Conservation (phyloP, 106 monocot genomes). For the Posidonia australis region DNA sequence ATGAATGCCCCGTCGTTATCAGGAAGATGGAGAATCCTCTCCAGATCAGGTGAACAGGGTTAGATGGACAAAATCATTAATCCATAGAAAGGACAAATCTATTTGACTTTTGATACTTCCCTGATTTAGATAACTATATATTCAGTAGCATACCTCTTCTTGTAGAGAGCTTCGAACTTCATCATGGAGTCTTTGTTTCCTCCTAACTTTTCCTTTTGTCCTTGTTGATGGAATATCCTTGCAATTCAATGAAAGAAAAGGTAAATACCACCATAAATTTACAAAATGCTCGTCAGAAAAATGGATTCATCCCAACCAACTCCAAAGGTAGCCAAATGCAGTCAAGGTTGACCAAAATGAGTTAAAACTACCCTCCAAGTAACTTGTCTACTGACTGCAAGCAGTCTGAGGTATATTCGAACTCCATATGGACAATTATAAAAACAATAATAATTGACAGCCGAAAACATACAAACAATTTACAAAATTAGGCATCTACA, state of each 20-base stretch:
- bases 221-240: slow-evolving; percentile 35
- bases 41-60: neutral
- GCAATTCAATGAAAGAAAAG: slow-evolving; percentile 3
- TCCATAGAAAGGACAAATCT: neutral
- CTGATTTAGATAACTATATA: neutral
- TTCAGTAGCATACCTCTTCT: slow-evolving; percentile 46
- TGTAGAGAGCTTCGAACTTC: slow-evolving; percentile 41
- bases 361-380: no score
- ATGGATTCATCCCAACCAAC: neutral
- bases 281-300: neutral
- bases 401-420: no score
- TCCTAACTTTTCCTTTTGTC: slow-evolving; percentile 6
- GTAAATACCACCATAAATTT: neutral
- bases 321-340: no score
- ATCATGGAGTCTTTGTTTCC: slow-evolving; percentile 14
- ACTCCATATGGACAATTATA: no score
- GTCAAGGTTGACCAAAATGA: no score
- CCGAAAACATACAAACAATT: no score
- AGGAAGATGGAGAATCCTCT: neutral
- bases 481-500: no score
- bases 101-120: neutral
- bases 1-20: no score
- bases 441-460: no score
- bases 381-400: no score
- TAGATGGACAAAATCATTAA: neutral